phyloP scores from a whole-genome alignment of 2,329 filamentous ascomycete species.

The Pezicula carpinea region DNA sequence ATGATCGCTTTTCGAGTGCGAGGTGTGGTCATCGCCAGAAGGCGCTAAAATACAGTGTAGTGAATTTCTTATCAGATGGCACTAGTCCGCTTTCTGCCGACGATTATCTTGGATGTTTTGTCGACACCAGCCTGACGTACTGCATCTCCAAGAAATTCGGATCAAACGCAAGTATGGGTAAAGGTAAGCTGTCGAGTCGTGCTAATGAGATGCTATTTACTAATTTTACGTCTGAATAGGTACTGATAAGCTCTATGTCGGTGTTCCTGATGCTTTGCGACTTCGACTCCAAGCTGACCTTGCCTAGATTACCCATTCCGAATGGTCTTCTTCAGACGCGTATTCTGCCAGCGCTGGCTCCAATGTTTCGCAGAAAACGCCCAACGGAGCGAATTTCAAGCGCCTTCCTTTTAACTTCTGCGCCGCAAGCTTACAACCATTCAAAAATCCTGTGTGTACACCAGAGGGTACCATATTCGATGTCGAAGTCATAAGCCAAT shows the following conservation, averaged over 20 bases:
- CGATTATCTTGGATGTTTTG: neutral
- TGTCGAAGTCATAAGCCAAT: slow-evolving; percentile 86
- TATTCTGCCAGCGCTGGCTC: slow-evolving; percentile 77
- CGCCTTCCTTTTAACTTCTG: slow-evolving; percentile 97
- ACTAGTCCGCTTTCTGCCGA: neutral
- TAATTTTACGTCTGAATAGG: slow-evolving; percentile 24
- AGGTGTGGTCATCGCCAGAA: too few species aligned
- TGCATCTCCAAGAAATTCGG: neutral
- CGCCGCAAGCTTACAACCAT: slow-evolving; percentile 91
- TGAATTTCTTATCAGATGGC: too few species aligned
- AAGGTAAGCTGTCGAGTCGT: slow-evolving; percentile 17
- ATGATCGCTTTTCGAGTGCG: too few species aligned
- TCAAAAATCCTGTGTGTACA: slow-evolving; percentile 91
- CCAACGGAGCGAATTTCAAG: slow-evolving; percentile 65
- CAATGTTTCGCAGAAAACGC: slow-evolving; percentile 56
- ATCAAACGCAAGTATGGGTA: slow-evolving; percentile 19
- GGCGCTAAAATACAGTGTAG: too few species aligned
- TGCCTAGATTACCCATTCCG: slow-evolving; percentile 87
- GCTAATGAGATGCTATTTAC: neutral
- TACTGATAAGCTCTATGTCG: slow-evolving; percentile 47
- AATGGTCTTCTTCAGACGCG: slow-evolving; percentile 90
- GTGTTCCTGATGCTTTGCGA: slow-evolving; percentile 22
- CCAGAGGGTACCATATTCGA: slow-evolving; percentile 86
- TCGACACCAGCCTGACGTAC: neutral
- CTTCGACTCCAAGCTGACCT: neutral